Evolutionary conservation across 805 yeast species (phyloP).

Genomic region (Candida chilensis): DNA sequence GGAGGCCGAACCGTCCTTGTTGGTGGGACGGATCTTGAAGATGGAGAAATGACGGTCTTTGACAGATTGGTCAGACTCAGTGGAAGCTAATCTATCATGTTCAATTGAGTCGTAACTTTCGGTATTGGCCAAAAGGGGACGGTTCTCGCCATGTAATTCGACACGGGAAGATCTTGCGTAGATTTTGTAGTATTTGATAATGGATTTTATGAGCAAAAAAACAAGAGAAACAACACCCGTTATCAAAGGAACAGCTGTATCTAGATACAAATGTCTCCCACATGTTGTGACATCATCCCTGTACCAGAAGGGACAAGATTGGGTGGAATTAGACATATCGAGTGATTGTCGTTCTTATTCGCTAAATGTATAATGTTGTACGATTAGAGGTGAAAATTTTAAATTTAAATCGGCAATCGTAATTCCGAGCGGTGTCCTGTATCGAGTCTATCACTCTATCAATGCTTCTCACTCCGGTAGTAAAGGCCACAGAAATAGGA

Average conservation of each 20-base stretch:
- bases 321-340: constrained; percentile 1
- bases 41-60: constrained; percentile 32
- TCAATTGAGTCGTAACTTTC: constrained; percentile 22
- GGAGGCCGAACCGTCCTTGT: constrained; percentile 31
- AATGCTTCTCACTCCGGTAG: too few relatives aligned
- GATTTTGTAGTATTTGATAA: constrained; percentile 1
- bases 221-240: constrained; percentile 17
- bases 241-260: constrained; percentile 18
- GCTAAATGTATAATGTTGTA: too few relatives aligned
- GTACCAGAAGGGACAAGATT: constrained; percentile 19
- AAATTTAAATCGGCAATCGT: too few relatives aligned
- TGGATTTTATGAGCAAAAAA: constrained; percentile 12
- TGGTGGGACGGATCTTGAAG: constrained; percentile 19
- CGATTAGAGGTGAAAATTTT: too few relatives aligned
- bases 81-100: constrained; percentile 2
- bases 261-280: constrained; percentile 26
- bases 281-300: constrained; percentile 43
- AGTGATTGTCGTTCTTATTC: too few relatives aligned
- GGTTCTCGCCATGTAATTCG: constrained; percentile 12
- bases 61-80: constrained; percentile 11
- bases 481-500: too few relatives aligned
- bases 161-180: neutral
- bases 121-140: constrained; percentile 21
- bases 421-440: too few relatives aligned
- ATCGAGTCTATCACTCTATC: too few relatives aligned